Base-by-base conservation (phyloP, 768 basidiomycete species). In the Inosperma sp. region DNA sequence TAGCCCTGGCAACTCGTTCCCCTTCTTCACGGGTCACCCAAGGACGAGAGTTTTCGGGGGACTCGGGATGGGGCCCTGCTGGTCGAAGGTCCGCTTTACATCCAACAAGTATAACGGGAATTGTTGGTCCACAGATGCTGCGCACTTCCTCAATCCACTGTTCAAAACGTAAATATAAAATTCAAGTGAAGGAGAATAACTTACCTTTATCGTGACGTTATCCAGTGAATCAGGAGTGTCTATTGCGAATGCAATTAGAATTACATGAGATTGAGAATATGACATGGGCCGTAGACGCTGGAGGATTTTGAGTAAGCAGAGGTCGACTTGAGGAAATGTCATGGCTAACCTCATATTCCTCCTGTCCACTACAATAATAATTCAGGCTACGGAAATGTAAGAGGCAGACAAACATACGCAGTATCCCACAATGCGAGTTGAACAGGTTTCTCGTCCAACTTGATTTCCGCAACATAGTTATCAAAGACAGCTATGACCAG, bases 101-200 rank as follows among this genome's bases (percentile, higher is more conserved):
- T 3, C 94, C 96, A 29, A 98, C 94, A 30, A 98, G 84, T 41
- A 99, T 78, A 47, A 99, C 92, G 23, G 96, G 96, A 56, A 98
- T 88, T 23, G 79, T 79, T 27, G 87, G 78, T 0, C 96, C 96
- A 68, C 96, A 98, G 62, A 97, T 94, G n/a, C 78, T 84, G 50
- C 94, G 84, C 10, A 98, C 96, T 74, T 98, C 96, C 68, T 95
- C 93, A 67, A 93, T 96, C 96, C 96, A 98, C 92, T 96, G 56
- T 27, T 3, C 30, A 26, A 27, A 10, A 35, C 8, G 23, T 26
- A 21, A 23, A 23, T 22, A 16, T n/a, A n/a, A n/a, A 19, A 17
- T 16, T 8, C 19, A 19, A 16, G 42, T 43, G 30, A 27, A 37
- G 23, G 1, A 13, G 41, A 30, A 29, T 35, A 33, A 36, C 72